Percentiles rank a stretch among this genome's conserved stretches.
phyloP scores from a whole-genome alignment of 768 basidiomycete genomes.

The Infundibulicybe gibba region DNA sequence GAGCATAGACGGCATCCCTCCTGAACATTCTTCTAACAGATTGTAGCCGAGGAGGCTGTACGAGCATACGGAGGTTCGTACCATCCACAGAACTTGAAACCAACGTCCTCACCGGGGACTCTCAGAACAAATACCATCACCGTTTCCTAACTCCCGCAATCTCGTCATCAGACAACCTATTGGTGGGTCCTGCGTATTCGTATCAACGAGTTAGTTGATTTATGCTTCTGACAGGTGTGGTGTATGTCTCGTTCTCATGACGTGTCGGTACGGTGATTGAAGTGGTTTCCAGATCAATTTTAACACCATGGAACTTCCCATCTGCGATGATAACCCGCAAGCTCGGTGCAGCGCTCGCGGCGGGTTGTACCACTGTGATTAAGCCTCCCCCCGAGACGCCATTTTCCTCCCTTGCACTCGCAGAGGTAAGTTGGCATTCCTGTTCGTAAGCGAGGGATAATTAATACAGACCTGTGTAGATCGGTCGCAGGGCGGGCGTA shows the following conservation, averaged over 20 bases:
- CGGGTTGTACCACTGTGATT: constrained; percentile 94
- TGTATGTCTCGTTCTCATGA: constrained; percentile 23
- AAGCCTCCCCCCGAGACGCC: constrained; percentile 96
- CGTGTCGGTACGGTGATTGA: constrained; percentile 1
- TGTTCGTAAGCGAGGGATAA: neutral
- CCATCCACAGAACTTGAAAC: neutral
- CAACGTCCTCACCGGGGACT: neutral
- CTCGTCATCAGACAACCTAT: constrained; percentile 92
- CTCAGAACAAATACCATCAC: constrained; percentile 79
- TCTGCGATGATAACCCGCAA: constrained; percentile 95
- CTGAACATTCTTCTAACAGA: constrained; percentile 4
- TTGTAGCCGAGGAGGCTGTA: constrained; percentile 84
- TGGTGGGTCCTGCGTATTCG: constrained; percentile 38
- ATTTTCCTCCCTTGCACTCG: constrained; percentile 86
- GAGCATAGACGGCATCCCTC: constrained; percentile 11
- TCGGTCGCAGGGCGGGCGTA: constrained; percentile 85
- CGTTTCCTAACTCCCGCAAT: constrained; percentile 68
- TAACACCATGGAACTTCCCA: constrained; percentile 93
- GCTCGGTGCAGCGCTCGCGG: constrained; percentile 83
- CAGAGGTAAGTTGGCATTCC: constrained; percentile 54
- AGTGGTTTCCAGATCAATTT: constrained; percentile 50
- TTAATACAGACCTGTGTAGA: constrained; percentile 32
- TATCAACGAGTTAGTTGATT: neutral
- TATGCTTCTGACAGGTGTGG: constrained; percentile 25
- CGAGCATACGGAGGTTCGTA: constrained; percentile 81